Evolutionary conservation across 331 rosid species (phyloP).

Genomic region (Rosa hybrid): DNA sequence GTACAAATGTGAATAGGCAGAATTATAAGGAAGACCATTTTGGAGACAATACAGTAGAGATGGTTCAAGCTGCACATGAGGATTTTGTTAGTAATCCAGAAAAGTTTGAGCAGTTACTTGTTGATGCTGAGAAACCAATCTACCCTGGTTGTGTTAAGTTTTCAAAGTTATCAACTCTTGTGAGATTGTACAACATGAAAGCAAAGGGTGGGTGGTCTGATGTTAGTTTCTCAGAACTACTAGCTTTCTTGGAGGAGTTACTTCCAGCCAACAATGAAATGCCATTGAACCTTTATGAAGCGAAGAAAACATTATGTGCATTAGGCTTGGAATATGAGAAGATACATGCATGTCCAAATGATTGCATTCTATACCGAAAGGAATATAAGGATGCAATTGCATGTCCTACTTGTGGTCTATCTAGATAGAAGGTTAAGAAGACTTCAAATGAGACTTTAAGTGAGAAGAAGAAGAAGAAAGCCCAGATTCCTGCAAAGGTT

Average conservation of each 20-base stretch:
- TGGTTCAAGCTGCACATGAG: neutral
- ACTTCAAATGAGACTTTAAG: neutral
- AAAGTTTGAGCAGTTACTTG: neutral
- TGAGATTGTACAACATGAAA: conserved; percentile 1
- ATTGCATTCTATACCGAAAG: conserved; percentile 6
- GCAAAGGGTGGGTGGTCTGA: neutral
- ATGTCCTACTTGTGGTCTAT: neutral
- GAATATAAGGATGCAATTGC: neutral
- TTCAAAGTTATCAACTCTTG: neutral
- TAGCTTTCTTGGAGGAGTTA: neutral
- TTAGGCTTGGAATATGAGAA: conserved; percentile 12
- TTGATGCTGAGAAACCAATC: neutral
- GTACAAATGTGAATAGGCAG: no score
- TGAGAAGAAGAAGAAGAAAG: neutral
- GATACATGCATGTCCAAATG: conserved; percentile 7
- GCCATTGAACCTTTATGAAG: neutral
- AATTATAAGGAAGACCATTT: no score
- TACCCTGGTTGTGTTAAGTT: neutral
- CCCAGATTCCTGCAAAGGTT: neutral
- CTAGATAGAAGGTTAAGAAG: neutral
- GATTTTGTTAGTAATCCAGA: no score
- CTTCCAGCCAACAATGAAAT: conserved; percentile 1
- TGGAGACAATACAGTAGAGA: neutral
- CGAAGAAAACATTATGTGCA: conserved; percentile 2
- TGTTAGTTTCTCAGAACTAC: neutral